A percentile compares a stretch with the other conserved stretches of the same genome.
These are phyloP conservation scores for Phytopythium boreale DNA, from an alignment of 352 stramenopile species.

Conservation along the genomic window DNA sequence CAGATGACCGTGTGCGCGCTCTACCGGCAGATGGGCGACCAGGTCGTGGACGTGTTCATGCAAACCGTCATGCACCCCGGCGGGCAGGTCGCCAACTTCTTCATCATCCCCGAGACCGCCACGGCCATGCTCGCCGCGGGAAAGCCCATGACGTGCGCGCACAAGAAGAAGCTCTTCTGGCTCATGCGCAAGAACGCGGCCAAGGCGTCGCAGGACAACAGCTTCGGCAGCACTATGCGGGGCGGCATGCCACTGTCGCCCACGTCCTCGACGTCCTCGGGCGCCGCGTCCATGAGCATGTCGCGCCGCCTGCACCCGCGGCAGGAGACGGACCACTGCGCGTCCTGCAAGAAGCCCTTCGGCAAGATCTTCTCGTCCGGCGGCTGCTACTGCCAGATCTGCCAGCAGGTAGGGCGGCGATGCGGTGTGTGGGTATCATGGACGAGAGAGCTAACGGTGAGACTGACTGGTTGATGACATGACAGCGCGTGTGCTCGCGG, in stretches of 20 bases:
- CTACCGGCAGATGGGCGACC: conserved; percentile 35
- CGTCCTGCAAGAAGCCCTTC: conserved; percentile 21
- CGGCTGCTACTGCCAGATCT: conserved; percentile 23
- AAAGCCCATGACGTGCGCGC: conserved; percentile 34
- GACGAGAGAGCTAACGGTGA: neutral
- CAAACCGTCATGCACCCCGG: conserved; percentile 38
- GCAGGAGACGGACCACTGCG: conserved; percentile 19
- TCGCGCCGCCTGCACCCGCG: neutral
- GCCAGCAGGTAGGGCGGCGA: conserved; percentile 18
- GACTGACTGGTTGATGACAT: neutral
- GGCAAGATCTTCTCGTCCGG: conserved; percentile 19
- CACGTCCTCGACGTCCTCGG: conserved; percentile 17
- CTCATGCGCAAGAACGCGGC: conserved; percentile 33
- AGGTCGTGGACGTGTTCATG: conserved; percentile 42
- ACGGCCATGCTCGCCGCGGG: conserved; percentile 24
- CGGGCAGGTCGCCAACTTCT: conserved; percentile 12
- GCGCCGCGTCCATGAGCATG: conserved; percentile 1
- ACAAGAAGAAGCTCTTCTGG: conserved; percentile 64
- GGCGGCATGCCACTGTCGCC: conserved; percentile 13
- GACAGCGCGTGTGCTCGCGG: conserved; percentile 20
- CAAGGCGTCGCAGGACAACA: neutral
- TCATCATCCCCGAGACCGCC: conserved; percentile 27
- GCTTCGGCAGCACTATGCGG: no score
- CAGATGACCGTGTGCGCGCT: conserved; percentile 39
- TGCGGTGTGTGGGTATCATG: neutral